These are phyloP conservation scores for Penicillium vulpinum DNA, from an alignment of 2,329 filamentous ascomycete genomes.

Conservation along the genomic window DNA sequence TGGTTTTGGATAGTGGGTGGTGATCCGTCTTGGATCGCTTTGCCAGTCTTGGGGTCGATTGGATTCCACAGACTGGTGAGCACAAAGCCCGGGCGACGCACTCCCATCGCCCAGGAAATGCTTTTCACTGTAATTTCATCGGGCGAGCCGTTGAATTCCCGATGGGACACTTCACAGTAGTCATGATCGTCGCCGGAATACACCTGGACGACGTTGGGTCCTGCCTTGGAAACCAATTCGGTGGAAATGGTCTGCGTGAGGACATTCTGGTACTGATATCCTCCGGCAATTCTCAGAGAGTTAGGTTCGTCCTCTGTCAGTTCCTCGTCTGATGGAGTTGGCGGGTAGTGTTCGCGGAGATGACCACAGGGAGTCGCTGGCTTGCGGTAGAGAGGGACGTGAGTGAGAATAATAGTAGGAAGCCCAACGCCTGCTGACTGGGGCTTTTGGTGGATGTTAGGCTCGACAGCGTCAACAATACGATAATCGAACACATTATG, in stretches of 20 bases:
- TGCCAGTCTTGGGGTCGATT: slow-evolving; percentile 58
- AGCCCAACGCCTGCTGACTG: slow-evolving; percentile 56
- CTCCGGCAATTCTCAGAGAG: slow-evolving; percentile 71
- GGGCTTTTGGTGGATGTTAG: slow-evolving; percentile 27
- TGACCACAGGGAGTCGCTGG: slow-evolving; percentile 86
- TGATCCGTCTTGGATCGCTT: slow-evolving; percentile 23
- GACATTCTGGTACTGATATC: slow-evolving; percentile 97
- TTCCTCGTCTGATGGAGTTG: slow-evolving; percentile 61
- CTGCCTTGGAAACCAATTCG: slow-evolving; percentile 72
- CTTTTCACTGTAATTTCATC: slow-evolving; percentile 94
- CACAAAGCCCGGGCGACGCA: slow-evolving; percentile 81
- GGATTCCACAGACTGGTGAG: slow-evolving; percentile 93
- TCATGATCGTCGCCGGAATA: slow-evolving; percentile 98
- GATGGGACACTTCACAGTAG: slow-evolving; percentile 88
- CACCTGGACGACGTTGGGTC: slow-evolving; percentile 72
- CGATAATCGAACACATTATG: slow-evolving; percentile 56
- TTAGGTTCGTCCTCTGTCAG: slow-evolving; percentile 67
- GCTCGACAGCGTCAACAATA: slow-evolving; percentile 59
- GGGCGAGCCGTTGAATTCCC: slow-evolving; percentile 61
- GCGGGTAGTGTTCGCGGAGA: slow-evolving; percentile 78
- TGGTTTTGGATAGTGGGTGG: slow-evolving; percentile 75
- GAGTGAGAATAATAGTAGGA: slow-evolving; percentile 84
- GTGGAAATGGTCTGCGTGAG: slow-evolving; percentile 74
- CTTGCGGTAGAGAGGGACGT: slow-evolving; percentile 83
- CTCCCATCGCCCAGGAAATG: slow-evolving; percentile 94